These are phyloP conservation scores for Trichoderma hamatum DNA, from an alignment of 2,329 filamentous ascomycete species.

Conservation along the genomic window DNA sequence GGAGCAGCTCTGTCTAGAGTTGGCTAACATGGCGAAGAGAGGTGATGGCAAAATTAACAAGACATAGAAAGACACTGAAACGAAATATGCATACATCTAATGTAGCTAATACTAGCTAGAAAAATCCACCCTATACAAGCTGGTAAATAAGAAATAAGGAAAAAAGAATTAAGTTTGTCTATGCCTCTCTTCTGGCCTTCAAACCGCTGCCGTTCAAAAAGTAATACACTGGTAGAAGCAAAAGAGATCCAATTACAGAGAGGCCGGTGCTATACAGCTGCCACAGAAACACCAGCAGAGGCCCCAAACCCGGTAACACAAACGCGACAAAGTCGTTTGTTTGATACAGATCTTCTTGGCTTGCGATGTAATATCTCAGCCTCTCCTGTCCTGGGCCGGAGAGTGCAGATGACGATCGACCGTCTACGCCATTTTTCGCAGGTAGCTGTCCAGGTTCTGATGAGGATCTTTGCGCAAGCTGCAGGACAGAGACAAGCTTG, in stretches of 20 bases:
- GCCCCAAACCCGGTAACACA: slow-evolving; percentile 61
- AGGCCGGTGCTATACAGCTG: slow-evolving; percentile 67
- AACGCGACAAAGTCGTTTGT: slow-evolving; percentile 76
- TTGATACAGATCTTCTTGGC: slow-evolving; percentile 83
- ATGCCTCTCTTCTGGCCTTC: slow-evolving; percentile 20
- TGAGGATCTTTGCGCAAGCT: slow-evolving; percentile 54
- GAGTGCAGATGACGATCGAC: slow-evolving; percentile 28
- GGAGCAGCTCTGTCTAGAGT: neutral
- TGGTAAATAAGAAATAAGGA: neutral
- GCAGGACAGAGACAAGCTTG: slow-evolving; percentile 67
- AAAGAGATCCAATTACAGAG: slow-evolving; percentile 62
- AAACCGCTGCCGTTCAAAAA: slow-evolving; percentile 35
- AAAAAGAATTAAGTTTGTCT: no score
- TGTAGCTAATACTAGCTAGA: neutral
- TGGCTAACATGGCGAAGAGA: no score
- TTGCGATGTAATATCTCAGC: slow-evolving; percentile 67
- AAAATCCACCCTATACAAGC: neutral
- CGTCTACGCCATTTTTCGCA: slow-evolving; percentile 29
- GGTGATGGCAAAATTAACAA: no score
- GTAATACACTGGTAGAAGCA: slow-evolving; percentile 44
- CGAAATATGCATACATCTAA: neutral
- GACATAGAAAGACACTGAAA: no score
- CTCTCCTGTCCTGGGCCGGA: slow-evolving; percentile 31
- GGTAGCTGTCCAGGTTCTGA: slow-evolving; percentile 26
- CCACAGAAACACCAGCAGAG: slow-evolving; percentile 57